phyloP scores from a whole-genome alignment of 148 eudicot genomes.

The Selenicereus undatus region DNA sequence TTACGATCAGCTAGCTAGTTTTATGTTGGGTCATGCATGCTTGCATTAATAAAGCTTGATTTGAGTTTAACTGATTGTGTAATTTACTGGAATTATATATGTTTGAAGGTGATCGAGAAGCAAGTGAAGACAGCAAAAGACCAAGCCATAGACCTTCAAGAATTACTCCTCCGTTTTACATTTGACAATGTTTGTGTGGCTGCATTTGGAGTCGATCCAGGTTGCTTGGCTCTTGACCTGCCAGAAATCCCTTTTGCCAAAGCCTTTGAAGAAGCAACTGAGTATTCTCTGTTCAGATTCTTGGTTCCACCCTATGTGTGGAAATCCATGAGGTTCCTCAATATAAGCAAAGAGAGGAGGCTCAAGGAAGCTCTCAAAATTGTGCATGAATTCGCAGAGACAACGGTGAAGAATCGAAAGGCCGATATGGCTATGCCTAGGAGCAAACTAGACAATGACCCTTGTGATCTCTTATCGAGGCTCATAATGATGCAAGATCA shows the following conservation, averaged over 20 bases:
- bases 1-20: too few relatives aligned
- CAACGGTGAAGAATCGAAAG: conserved; percentile 48
- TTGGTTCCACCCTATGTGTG: conserved; percentile 45
- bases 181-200: conserved; percentile 55
- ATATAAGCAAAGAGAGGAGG: conserved; percentile 34
- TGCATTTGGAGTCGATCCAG: conserved; percentile 56
- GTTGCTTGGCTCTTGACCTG: conserved; percentile 38
- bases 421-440: conserved; percentile 24
- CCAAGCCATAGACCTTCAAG: conserved; percentile 45
- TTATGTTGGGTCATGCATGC: too few relatives aligned
- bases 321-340: conserved; percentile 41
- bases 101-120: conserved; percentile 35
- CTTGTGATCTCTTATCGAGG: conserved; percentile 53
- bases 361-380: conserved; percentile 34
- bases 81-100: too few relatives aligned
- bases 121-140: conserved; percentile 13
- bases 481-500: conserved; percentile 32
- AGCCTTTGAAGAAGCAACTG: conserved; percentile 61
- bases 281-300: conserved; percentile 45
- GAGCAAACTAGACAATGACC: conserved; percentile 14
- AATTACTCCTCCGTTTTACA: conserved; percentile 49
- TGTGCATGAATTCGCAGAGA: conserved; percentile 53
- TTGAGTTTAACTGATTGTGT: too few relatives aligned
- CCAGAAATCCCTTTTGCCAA: conserved; percentile 53
- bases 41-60: too few relatives aligned